Evolutionary conservation across 352 stramenopile species (phyloP), one percentile per base, ranked within the genome.

Genomic region (Pythium sp.): DNA sequence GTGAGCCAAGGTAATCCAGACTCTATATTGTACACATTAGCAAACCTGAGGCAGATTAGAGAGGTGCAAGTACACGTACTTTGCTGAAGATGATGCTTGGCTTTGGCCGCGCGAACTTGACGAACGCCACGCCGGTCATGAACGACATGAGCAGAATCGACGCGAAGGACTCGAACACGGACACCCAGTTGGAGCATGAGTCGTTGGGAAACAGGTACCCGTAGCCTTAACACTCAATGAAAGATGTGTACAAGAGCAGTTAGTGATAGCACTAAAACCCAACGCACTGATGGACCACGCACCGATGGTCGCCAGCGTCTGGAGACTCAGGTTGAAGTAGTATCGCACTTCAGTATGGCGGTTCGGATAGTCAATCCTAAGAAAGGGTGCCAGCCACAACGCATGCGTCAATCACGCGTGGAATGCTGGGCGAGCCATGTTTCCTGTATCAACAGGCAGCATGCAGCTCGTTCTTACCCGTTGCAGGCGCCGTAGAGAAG

Each of bases 251-350:
- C 15, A 4, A 12, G 8, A 43, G 36, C 15, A 43, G 26, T 38
- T 36, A 41, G 26, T 14, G 15, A 38, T 20, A 47, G 15, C 15
- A 47, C 5, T 6, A 3, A 32, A 32, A 5, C 30, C 30, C 30
- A 18, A 55, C 69, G 2, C 47, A 87, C 78, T 80, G 65, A 80
- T 84, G 9, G 76, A 32, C 30, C 18, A 55, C 69, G 2, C 47
- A 87, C 80, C 81, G 65, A 80, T 84, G 9, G 76, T 88, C n/a
- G 79, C 72, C 20, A 90, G 77, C 28, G 81, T 87, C 61, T 90
- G 81, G 9, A 90, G 55, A 47, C 79, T 88, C 62, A 90, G 60
- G 36, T 90, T 90, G 61, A 88, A 88, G 41, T 77, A 90, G 64
- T 86, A 78, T 1, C 79, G 77, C 30, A 64, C 30, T 22, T 65